Base-by-base conservation (phyloP, 805 yeast genomes). In the Wickerhamomyces mucosus region DNA sequence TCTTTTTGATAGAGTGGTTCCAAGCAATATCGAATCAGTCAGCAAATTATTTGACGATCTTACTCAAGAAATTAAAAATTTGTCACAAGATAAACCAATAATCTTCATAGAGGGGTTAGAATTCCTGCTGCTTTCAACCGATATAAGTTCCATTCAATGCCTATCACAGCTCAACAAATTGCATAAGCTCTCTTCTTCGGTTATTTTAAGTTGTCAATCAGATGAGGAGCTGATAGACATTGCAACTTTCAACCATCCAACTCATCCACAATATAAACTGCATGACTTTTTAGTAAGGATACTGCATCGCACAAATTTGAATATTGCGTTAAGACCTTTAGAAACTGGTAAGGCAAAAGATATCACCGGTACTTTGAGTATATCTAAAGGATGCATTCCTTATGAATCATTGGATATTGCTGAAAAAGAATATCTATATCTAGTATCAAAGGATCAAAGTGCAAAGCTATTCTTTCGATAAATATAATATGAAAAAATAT, bases 291-390 rank as follows among this genome's bases (percentile, higher is more conserved):
- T 72, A 16, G 52, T 60, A 3, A 66, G 65, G 34, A 38, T 74
- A 15, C 49, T 68, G 15, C 74, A 75, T 42, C 63, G 68, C 34
- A 60, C 82, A 0, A 60, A 63, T 20, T 38, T 74, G 26, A 61
- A 73, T 24, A 41, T 84, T n/a, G 61, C 67, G 15, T 48, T 84
- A 21, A 68, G 71, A 43, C 86, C 94, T 2, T 57, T 85, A 37
- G 63, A 69, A 4, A 83, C 95, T 0, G 95, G 95, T 0, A 64
- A 84, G 43, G 94, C 95, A 0, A 72, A 69, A 27, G 95, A 85
- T 49, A 69, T 82, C 3, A 78, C 94, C 0, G 95, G 95, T 2
- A 63, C 77, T 4, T 48, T 85, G 25, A 61, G 70, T 0, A 63
- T 85, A 0, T 55, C 76, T 0, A 59, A 57, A 30, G 95, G 95